Base-by-base conservation (phyloP, 768 basidiomycete genomes). In the Hericium erinaceus region DNA sequence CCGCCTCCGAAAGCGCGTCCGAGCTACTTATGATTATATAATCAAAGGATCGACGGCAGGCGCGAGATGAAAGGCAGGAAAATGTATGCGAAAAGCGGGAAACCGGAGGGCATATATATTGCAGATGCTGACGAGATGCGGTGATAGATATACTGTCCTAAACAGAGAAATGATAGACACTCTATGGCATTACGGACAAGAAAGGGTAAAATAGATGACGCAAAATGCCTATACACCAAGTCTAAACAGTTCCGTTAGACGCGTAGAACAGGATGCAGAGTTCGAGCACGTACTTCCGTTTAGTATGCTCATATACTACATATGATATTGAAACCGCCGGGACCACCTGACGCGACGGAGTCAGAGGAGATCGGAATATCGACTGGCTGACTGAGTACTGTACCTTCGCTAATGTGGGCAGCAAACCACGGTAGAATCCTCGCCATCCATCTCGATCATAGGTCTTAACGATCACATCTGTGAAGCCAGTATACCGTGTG, bases 301-400 rank as follows among this genome's bases (percentile, higher is more conserved):
- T 93, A 65, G 80, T 84, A 64, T 89, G 83, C 68, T 93, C 91
- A 71, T 93, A 93, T 61, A 97, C 95, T 41, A 97, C 84, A 73
- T 97, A 97, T 59, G 92, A 92, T 72, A 98, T 98, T 8, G 94
- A 95, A 46, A 98, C 95, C 4, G 94, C 87, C 53, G 95, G 95
- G 48, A 97, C 85, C 58, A 98, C 95, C 89, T 92, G 64, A 38
- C 10, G 48, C 52, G 64, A 18, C 54, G 22, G 33, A 20, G 51
- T 46, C 18, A 46, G 48, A 39, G 33, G 33, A n/a, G 4, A 16
- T 24, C 18, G 22, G 22, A 22, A 22, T 37, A 51, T 12, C 15
- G 13, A 26, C 13, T 26, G 7, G 5, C 12, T 46, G 6, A 6
- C 8, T 5, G 18, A 8, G 16, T 18, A 24, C 28, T 48, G 48